phyloP scores from a whole-genome alignment of 139 green algal genomes.

The Spirogloea muscicola region DNA sequence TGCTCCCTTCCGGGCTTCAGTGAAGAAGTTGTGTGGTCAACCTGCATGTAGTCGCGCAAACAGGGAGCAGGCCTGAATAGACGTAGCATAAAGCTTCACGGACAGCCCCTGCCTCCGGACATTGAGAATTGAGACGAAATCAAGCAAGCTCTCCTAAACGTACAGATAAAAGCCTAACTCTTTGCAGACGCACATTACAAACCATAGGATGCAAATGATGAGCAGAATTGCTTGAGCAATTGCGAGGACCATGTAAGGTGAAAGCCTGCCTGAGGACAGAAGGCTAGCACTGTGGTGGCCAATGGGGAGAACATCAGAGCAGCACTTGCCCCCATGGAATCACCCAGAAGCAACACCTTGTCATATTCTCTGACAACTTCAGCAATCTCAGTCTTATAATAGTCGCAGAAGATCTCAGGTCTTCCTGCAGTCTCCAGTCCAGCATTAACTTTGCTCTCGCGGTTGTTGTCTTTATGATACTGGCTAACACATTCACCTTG shows the following conservation, averaged over 20 bases:
- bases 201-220: background rate
- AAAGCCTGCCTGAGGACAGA: constrained; percentile 74
- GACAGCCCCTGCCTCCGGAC: background rate
- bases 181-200: too few relatives aligned
- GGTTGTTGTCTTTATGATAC: too few relatives aligned
- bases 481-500: too few relatives aligned
- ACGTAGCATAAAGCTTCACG: background rate
- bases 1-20: background rate
- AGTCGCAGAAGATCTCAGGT: too few relatives aligned
- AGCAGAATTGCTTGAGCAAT: background rate
- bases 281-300: constrained; percentile 76
- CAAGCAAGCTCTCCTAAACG: too few relatives aligned
- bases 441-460: too few relatives aligned
- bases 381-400: constrained; percentile 26
- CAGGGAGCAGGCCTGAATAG: background rate
- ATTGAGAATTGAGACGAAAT: background rate
- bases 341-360: constrained; percentile 78
- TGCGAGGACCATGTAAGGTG: background rate
- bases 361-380: constrained; percentile 54
- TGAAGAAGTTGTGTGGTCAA: constrained; percentile 14
- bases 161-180: too few relatives aligned
- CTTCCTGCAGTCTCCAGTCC: too few relatives aligned
- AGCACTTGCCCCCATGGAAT: constrained; percentile 86
- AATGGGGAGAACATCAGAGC: constrained; percentile 72
- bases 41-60: constrained; percentile 10